phyloP scores from a whole-genome alignment of 176 grass and related monocot species.

The Phoenix dactylifera region DNA sequence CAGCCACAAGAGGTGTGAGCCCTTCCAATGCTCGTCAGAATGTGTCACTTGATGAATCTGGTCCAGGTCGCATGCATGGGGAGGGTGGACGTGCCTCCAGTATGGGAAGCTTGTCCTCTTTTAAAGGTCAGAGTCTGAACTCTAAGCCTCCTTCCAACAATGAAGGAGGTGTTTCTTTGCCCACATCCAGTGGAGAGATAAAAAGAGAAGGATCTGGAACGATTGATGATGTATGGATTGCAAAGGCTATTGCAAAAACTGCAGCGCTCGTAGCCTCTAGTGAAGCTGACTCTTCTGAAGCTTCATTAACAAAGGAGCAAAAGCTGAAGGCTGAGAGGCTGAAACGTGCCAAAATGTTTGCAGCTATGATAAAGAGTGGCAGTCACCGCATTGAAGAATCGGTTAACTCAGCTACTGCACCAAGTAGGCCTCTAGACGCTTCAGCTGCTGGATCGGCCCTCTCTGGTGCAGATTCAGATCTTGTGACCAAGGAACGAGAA shows the following conservation, averaged over 20 bases:
- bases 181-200: slow-evolving; percentile 26
- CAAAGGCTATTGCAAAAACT: slow-evolving; percentile 78
- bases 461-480: slow-evolving; percentile 18
- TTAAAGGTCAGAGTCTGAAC: slow-evolving; percentile 21
- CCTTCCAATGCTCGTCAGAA: slow-evolving; percentile 28
- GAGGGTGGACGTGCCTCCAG: slow-evolving; percentile 4
- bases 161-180: slow-evolving; percentile 30
- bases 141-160: slow-evolving; percentile 35
- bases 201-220: slow-evolving; percentile 30
- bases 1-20: slow-evolving; percentile 63
- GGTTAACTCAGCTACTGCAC: slow-evolving; percentile 12
- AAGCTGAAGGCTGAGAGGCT: slow-evolving; percentile 95
- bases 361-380: slow-evolving; percentile 71
- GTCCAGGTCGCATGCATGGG: background rate
- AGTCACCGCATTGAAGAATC: slow-evolving; percentile 11
- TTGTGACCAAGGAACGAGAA: slow-evolving; percentile 37
- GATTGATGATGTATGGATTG: slow-evolving; percentile 89
- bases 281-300: slow-evolving; percentile 74
- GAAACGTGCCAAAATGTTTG: slow-evolving; percentile 82
- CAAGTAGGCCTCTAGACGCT: slow-evolving; percentile 16
- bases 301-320: slow-evolving; percentile 69
- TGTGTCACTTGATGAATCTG: slow-evolving; percentile 9
- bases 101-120: slow-evolving; percentile 27
- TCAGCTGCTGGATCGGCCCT: slow-evolving; percentile 21
- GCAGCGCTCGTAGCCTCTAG: slow-evolving; percentile 60